Evolutionary conservation across 1,139 yeast genomes (phyloP), one percentile per base, ranked within the genome.

Genomic region (Saccharomyces hybrid): DNA sequence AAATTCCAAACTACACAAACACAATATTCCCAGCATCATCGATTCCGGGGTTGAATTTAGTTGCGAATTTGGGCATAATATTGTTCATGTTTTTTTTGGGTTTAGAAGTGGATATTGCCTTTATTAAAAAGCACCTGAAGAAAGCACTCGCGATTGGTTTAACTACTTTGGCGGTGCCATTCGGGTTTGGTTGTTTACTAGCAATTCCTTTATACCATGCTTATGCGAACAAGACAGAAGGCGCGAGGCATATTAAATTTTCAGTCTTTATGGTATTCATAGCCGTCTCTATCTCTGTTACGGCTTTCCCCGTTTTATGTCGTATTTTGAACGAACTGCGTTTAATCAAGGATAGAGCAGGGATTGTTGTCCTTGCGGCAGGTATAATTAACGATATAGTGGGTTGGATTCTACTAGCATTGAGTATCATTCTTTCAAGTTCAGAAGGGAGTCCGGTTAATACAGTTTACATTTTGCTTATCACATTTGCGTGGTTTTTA

Each of bases 301-400:
- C 95, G 1, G 95, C 95, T 0, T 83, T 87, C 70, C 95, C 95
- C 0, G 95, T 87, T 6, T 73, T 87, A 60, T 91, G 88, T 1
- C 81, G 95, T 66, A 87, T 87, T 47, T 72, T 87, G 58, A 83
- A 89, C 3, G 93, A 86, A 65, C 74, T 87, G 58, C 78, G 86
- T 60, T 73, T 87, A 60, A 78, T 85, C 51, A 82, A 83, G 53
- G 90, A 85, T 63, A 74, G 87, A 56, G 90, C 86, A 8, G 95
- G 95, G 34, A 80, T 84, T n/a, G 80, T 86, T 52, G 93, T 85
- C 12, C 73, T 87, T 54, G 86, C 91, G 2, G 93, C 95, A 1
- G 95, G 95, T 52, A 85, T 86, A 56, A 78, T 83, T 49, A 87
- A 87, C 65, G 95, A 87, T 66, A 78, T 87, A 62, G 69, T 84